phyloP scores from a whole-genome alignment of 345 rosid species.

The Crucihimalaya himalaica region DNA sequence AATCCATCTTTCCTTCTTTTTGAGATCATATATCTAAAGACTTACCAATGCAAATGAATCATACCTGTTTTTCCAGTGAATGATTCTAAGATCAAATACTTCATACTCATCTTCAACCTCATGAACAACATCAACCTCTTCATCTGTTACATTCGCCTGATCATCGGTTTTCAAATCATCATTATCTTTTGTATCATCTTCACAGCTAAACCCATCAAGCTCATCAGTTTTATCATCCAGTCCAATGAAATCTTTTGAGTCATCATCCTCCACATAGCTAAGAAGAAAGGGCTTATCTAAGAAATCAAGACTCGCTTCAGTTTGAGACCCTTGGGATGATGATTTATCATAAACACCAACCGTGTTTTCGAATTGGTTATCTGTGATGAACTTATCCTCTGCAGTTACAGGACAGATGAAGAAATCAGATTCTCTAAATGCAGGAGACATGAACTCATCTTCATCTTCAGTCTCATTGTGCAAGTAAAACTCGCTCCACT shows the following conservation, averaged over 20 bases:
- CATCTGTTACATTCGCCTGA: conserved; percentile 37
- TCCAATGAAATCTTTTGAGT: conserved; percentile 38
- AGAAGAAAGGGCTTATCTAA: conserved; percentile 59
- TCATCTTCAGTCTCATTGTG: conserved; percentile 33
- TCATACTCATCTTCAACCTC: conserved; percentile 83
- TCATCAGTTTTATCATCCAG: conserved; percentile 32
- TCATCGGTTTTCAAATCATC: conserved; percentile 42
- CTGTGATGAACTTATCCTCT: conserved; percentile 74
- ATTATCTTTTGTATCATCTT: conserved; percentile 32
- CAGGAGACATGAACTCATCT: conserved; percentile 72
- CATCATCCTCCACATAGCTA: conserved; percentile 34
- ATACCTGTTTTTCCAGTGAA: conserved; percentile 91
- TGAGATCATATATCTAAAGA: background rate
- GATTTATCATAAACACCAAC: conserved; percentile 41
- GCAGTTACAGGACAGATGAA: conserved; percentile 50
- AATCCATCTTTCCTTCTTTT: background rate
- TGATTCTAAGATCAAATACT: conserved; percentile 75
- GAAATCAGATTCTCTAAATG: conserved; percentile 57
- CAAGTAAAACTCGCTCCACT: conserved; percentile 65
- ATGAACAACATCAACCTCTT: conserved; percentile 42
- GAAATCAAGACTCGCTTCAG: conserved; percentile 47
- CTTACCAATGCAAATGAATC: background rate
- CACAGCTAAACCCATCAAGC: conserved; percentile 25
- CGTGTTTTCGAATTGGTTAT: conserved; percentile 46
- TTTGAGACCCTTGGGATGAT: conserved; percentile 47